Conservation (phyloP, 371 early-diverging fungal genomes). For the Mucor piriformis region DNA sequence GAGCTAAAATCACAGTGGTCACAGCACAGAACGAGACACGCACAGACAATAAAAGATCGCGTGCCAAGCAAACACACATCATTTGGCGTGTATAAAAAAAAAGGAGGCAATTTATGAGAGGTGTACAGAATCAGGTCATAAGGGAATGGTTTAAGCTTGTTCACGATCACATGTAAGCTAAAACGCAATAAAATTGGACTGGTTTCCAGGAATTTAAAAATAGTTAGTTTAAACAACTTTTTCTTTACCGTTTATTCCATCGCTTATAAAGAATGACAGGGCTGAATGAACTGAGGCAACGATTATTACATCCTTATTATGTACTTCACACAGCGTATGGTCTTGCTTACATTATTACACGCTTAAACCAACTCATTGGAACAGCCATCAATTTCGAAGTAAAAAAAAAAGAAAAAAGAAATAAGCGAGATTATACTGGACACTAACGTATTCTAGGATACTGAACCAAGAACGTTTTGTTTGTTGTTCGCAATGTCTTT, state of each 20-base stretch:
- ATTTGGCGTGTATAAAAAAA: no score
- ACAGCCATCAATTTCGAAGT: constrained; percentile 18
- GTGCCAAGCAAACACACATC: no score
- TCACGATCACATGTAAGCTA: background rate
- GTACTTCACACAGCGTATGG: constrained; percentile 48
- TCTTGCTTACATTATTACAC: constrained; percentile 21
- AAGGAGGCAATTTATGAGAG: no score
- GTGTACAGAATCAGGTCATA: no score
- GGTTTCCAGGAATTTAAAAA: background rate
- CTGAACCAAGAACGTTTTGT: constrained; percentile 36
- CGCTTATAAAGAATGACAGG: constrained; percentile 29
- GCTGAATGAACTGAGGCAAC: constrained; percentile 42
- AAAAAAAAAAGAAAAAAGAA: background rate
- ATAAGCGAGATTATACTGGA: constrained; percentile 4
- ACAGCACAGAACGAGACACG: no score
- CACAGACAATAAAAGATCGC: no score
- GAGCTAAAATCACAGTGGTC: no score
- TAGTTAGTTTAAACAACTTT: background rate
- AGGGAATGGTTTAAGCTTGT: background rate
- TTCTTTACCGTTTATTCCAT: background rate
- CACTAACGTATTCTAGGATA: constrained; percentile 20
- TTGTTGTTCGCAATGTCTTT: constrained; percentile 29
- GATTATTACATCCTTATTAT: constrained; percentile 60
- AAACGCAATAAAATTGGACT: background rate
- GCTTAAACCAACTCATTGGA: constrained; percentile 9